Evolutionary conservation across 192 early-diverging fungal species (phyloP).

Genomic region (Radiomyces spectabilis): DNA sequence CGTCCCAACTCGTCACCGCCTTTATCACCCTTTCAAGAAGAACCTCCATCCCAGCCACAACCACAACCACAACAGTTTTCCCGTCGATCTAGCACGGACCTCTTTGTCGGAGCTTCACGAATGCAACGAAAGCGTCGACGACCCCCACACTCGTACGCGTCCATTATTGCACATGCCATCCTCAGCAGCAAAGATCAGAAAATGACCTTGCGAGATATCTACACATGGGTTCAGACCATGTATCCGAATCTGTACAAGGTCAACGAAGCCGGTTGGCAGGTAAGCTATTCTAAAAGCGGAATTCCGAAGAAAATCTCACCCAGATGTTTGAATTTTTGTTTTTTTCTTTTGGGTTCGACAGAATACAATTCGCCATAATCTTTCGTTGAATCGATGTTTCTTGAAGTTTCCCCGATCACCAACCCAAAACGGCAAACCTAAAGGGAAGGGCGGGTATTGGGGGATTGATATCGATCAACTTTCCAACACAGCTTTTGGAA

Average conservation of each 20-base stretch:
- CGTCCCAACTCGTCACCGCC: too few relatives aligned
- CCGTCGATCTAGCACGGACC: too few relatives aligned
- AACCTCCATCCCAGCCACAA: too few relatives aligned
- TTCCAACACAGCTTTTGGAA: slow-evolving; percentile 14
- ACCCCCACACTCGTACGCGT: slow-evolving; percentile 75
- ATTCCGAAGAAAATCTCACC: not conserved
- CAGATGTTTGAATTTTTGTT: not conserved
- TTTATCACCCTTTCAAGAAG: too few relatives aligned
- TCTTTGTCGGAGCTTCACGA: too few relatives aligned
- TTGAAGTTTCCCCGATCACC: slow-evolving; percentile 55
- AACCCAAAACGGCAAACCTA: slow-evolving; percentile 25
- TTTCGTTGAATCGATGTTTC: slow-evolving; percentile 82
- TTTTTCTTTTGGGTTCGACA: slow-evolving; percentile 30
- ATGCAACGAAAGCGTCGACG: too few relatives aligned
- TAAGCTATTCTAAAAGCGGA: slow-evolving; percentile 7
- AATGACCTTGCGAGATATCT: slow-evolving; percentile 82
- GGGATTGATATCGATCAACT: slow-evolving; percentile 29
- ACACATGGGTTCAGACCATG: slow-evolving; percentile 61
- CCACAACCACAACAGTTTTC: too few relatives aligned
- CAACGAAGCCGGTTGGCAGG: slow-evolving; percentile 76
- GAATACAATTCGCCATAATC: slow-evolving; percentile 88
- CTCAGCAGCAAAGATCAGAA: slow-evolving; percentile 41
- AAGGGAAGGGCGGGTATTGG: slow-evolving; percentile 62
- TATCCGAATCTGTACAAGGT: slow-evolving; percentile 67
- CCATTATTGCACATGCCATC: slow-evolving; percentile 79